Conservation (phyloP, 164 flowering plant genomes). For the Berberis vulgaris region DNA sequence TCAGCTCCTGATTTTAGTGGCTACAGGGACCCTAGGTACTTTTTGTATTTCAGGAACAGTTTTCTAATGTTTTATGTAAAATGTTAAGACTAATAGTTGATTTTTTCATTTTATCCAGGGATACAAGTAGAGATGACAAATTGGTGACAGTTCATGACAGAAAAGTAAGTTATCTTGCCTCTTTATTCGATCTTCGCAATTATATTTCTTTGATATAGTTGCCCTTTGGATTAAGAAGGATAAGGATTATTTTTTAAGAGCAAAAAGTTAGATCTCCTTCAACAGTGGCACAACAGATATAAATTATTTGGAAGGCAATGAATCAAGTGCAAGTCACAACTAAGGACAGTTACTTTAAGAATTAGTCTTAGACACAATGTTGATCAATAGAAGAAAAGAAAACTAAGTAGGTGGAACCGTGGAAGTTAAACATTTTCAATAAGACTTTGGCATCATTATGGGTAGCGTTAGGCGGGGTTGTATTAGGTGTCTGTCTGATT, state of each 20-base stretch:
- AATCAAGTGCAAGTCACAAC: not conserved
- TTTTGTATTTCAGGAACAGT: not conserved
- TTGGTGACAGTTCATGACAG: conserved; percentile 35
- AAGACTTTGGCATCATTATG: too few species aligned
- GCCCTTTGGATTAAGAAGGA: not conserved
- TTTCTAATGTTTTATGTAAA: not conserved
- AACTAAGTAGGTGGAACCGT: too few species aligned
- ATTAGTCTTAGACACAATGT: too few species aligned
- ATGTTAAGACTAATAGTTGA: not conserved
- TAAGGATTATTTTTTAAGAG: not conserved
- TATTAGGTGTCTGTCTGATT: too few species aligned
- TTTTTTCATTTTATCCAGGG: conserved; percentile 24
- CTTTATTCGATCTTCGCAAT: not conserved
- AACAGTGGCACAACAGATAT: too few species aligned
- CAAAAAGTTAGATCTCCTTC: not conserved
- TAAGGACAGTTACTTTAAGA: too few species aligned
- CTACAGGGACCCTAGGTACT: conserved; percentile 38
- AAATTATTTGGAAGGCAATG: not conserved
- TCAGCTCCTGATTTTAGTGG: conserved; percentile 34
- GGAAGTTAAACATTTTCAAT: too few species aligned
- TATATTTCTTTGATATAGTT: not conserved
- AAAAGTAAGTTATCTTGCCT: conserved; percentile 39
- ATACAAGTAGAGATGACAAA: conserved; percentile 41
- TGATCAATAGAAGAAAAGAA: too few species aligned
- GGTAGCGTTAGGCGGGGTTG: too few species aligned